phyloP scores from a whole-genome alignment of 2,329 filamentous ascomycete genomes.

The Microsporum audouinii region DNA sequence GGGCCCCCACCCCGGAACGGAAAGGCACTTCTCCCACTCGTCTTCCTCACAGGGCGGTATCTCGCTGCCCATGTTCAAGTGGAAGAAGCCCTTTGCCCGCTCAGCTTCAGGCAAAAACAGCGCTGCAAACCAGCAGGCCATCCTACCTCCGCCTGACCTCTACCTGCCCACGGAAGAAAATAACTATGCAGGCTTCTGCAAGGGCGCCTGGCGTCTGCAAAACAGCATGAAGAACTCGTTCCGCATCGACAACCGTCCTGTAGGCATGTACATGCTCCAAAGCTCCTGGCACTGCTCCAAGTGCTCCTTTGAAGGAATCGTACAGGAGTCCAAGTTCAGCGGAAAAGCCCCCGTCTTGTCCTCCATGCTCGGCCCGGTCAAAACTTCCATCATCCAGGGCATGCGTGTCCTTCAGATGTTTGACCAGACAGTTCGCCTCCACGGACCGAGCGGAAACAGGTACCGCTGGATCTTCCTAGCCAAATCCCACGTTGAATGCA shows the following conservation, averaged over 20 bases:
- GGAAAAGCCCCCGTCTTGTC: constrained; percentile 14
- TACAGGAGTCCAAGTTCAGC: constrained; percentile 15
- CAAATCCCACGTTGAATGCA: constrained; percentile 34
- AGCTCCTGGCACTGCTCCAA: constrained; percentile 31
- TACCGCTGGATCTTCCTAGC: constrained; percentile 40
- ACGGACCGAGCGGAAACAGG: constrained; percentile 26
- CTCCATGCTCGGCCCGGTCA: constrained; percentile 8
- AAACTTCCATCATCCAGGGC: background rate
- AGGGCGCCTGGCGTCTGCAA: constrained; percentile 34
- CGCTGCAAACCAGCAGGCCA: background rate
- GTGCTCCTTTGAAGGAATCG: constrained; percentile 35
- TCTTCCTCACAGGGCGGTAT: background rate
- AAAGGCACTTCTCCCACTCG: background rate
- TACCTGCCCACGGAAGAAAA: constrained; percentile 28
- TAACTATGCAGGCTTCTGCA: constrained; percentile 35
- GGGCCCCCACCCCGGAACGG: background rate
- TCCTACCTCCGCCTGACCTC: constrained; percentile 5
- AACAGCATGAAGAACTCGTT: constrained; percentile 26
- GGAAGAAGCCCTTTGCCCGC: background rate
- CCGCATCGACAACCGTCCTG: constrained; percentile 17
- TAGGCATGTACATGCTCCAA: constrained; percentile 23
- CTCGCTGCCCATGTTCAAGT: background rate
- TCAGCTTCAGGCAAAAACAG: background rate
- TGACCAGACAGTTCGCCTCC: constrained; percentile 22
- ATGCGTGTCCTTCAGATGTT: constrained; percentile 14